Percentiles rank a stretch among this genome's conserved stretches.
These are phyloP conservation scores for Globisporangium solare DNA, from an alignment of 352 stramenopile species.

Conservation along the genomic window DNA sequence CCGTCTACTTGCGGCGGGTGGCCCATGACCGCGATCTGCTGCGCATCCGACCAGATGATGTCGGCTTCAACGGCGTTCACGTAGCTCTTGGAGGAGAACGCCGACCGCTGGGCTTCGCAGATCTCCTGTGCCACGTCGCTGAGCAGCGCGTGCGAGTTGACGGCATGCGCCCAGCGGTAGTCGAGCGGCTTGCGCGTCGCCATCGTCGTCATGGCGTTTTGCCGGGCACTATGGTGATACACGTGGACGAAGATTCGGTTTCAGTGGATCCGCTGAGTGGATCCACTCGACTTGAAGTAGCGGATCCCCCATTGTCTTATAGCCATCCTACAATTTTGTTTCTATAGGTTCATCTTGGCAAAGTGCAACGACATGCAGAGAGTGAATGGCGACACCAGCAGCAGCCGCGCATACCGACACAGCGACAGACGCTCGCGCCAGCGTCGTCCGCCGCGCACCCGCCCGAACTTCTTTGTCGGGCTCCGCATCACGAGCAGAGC, in stretches of 20 bases:
- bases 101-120: slow-evolving; percentile 9
- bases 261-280: no score
- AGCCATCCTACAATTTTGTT: no score
- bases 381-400: no score
- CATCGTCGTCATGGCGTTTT: no score
- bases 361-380: no score
- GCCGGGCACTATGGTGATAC: no score
- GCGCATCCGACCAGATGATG: slow-evolving; percentile 54
- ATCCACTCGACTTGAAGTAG: no score
- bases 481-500: slow-evolving; percentile 24
- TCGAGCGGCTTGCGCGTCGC: slow-evolving; percentile 22
- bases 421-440: no score
- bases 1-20: slow-evolving; percentile 53
- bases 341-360: no score
- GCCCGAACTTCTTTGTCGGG: slow-evolving; percentile 47
- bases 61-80: slow-evolving; percentile 69
- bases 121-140: slow-evolving; percentile 25
- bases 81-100: slow-evolving; percentile 12
- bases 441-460: not conserved
- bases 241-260: no score
- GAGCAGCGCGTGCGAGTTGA: slow-evolving; percentile 48
- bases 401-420: no score
- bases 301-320: no score
- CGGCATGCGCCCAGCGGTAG: slow-evolving; percentile 63
- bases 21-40: slow-evolving; percentile 56